Percentiles rank a stretch among this genome's conserved stretches.
phyloP scores from a whole-genome alignment of 306 rosid species.

The Clitoria ternatea region DNA sequence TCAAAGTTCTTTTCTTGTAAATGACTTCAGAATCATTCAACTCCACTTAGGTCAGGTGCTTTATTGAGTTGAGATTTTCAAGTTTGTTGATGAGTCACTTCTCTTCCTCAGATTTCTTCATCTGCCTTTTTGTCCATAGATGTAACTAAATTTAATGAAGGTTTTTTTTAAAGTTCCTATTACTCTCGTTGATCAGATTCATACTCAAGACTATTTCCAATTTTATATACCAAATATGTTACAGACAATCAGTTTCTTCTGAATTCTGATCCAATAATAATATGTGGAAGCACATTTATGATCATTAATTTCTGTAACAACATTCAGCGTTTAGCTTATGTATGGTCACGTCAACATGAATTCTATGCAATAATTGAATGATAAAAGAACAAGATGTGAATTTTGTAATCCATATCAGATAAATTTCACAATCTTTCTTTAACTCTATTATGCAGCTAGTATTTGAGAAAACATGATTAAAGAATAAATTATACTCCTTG shows the following conservation, averaged over 20 bases:
- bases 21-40: constrained; percentile 25
- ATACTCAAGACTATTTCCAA: background rate
- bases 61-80: constrained; percentile 22
- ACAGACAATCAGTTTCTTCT: background rate
- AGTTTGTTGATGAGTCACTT: constrained; percentile 22
- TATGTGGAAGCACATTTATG: too few species aligned
- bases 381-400: too few species aligned
- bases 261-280: background rate
- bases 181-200: background rate
- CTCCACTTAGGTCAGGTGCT: constrained; percentile 16
- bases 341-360: too few species aligned
- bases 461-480: too few species aligned
- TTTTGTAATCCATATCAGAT: too few species aligned
- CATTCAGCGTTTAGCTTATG: too few species aligned
- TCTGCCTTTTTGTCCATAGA: background rate
- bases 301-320: background rate
- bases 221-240: background rate
- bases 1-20: constrained; percentile 19
- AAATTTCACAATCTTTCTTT: too few species aligned
- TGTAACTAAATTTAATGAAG: background rate
- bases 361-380: too few species aligned
- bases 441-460: too few species aligned
- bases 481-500: too few species aligned
- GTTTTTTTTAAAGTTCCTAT: background rate
- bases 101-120: background rate